Evolutionary conservation across 306 rosid species (phyloP).

Genomic region (Cicer bijugum): DNA sequence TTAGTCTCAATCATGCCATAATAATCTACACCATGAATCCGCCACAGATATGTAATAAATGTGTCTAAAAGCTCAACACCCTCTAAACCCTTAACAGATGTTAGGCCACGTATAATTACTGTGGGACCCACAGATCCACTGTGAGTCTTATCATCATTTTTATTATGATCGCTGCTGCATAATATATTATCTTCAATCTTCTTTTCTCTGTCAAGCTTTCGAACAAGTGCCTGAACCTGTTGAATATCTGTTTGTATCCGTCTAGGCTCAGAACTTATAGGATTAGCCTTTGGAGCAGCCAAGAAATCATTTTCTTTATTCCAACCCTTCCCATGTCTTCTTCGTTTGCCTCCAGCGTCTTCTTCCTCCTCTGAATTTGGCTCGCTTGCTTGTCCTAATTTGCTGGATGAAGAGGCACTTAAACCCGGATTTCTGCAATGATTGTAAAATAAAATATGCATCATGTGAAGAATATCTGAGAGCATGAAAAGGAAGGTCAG

Average conservation of each 20-base stretch:
- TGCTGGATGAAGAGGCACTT: slow-evolving; percentile 64
- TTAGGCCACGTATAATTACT: slow-evolving; percentile 78
- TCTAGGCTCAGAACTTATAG: slow-evolving; percentile 79
- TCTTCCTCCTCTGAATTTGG: slow-evolving; percentile 93
- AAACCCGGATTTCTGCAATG: slow-evolving; percentile 77
- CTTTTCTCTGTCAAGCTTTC: slow-evolving; percentile 87
- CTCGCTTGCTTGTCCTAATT: slow-evolving; percentile 75
- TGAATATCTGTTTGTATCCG: slow-evolving; percentile 80
- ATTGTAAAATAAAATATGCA: slow-evolving; percentile 41
- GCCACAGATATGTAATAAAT: slow-evolving; percentile 92
- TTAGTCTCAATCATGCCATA: slow-evolving; percentile 89
- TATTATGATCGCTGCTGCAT: slow-evolving; percentile 68
- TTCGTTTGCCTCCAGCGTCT: slow-evolving; percentile 72
- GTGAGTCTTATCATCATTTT: slow-evolving; percentile 69
- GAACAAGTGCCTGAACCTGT: slow-evolving; percentile 83
- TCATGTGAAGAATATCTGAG: slow-evolving; percentile 24
- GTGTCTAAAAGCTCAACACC: slow-evolving; percentile 92
- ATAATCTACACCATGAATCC: slow-evolving; percentile 91
- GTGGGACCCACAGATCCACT: slow-evolving; percentile 81
- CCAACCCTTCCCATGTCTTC: slow-evolving; percentile 74
- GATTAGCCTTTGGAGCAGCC: slow-evolving; percentile 88
- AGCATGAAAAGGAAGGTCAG: slow-evolving; percentile 16
- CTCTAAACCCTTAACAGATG: slow-evolving; percentile 95
- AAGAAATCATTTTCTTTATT: slow-evolving; percentile 75
- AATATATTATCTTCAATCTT: slow-evolving; percentile 83